Conservation (phyloP, 495 filamentous ascomycete genomes). For the Astrothelium subdiscretum region DNA sequence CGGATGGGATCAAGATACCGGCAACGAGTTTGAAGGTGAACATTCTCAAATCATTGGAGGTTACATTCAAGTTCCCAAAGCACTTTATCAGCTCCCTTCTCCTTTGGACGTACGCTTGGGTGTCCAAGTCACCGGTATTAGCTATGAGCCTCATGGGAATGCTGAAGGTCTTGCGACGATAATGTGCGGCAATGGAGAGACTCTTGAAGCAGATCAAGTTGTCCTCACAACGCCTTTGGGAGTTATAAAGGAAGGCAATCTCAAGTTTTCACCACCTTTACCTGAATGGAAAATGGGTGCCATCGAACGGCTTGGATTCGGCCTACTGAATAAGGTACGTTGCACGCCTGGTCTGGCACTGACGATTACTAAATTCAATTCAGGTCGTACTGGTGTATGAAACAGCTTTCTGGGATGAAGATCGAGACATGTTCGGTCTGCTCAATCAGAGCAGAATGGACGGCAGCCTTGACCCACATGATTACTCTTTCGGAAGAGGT, state of each 20-base stretch:
- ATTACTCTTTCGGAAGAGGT: constrained; percentile 55
- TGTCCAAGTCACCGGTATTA: constrained; percentile 55
- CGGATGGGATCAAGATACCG: constrained; percentile 92
- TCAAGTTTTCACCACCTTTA: constrained; percentile 72
- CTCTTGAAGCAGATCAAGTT: constrained; percentile 70
- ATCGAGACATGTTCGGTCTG: constrained; percentile 87
- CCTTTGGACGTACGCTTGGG: constrained; percentile 70
- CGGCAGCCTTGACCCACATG: constrained; percentile 46
- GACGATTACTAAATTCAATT: constrained; percentile 5
- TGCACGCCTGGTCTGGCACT: neutral
- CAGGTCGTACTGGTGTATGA: constrained; percentile 78
- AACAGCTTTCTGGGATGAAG: constrained; percentile 83
- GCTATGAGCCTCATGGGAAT: constrained; percentile 39
- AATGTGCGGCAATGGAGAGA: constrained; percentile 67
- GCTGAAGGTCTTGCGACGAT: constrained; percentile 36
- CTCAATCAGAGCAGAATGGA: constrained; percentile 54
- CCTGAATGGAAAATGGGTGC: constrained; percentile 74
- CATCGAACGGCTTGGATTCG: constrained; percentile 84
- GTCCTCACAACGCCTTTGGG: constrained; percentile 84
- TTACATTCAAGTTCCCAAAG: constrained; percentile 80
- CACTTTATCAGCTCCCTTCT: constrained; percentile 61
- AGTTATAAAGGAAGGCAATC: constrained; percentile 63
- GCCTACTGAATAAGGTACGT: constrained; percentile 73
- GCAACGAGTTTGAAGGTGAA: constrained; percentile 92
- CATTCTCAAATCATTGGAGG: constrained; percentile 89